Conservation (phyloP, 2,329 filamentous ascomycete species). For the Macroventuria anomochaeta region DNA sequence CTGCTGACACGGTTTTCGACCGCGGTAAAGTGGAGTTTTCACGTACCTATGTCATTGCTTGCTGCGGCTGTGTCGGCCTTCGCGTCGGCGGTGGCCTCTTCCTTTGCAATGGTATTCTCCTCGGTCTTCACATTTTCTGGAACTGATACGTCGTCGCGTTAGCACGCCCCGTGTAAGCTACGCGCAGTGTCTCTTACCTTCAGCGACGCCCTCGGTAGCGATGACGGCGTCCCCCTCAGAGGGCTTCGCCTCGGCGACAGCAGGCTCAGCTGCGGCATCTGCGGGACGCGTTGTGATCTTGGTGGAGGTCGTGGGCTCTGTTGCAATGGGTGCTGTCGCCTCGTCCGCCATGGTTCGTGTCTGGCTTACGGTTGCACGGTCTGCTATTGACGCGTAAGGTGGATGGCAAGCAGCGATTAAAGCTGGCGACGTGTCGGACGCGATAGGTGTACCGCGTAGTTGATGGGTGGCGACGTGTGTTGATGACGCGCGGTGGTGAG, state of each 20-base stretch:
- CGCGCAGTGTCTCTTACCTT: conserved; percentile 35
- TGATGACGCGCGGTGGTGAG: conserved; percentile 48
- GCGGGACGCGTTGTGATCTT: conserved; percentile 42
- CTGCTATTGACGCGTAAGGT: conserved; percentile 45
- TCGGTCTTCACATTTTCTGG: conserved; percentile 27
- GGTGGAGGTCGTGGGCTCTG: conserved; percentile 35
- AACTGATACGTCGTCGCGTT: conserved; percentile 29
- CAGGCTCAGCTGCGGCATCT: conserved; percentile 36
- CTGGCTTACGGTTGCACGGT: conserved; percentile 43
- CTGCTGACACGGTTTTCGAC: not conserved
- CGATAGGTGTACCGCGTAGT: conserved; percentile 35
- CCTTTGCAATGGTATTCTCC: conserved; percentile 23
- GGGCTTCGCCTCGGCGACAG: conserved; percentile 38
- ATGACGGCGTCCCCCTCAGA: conserved; percentile 36
- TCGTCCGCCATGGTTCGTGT: conserved; percentile 48
- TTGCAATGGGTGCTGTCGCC: conserved; percentile 34
- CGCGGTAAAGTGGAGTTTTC: not conserved
- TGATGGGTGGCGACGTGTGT: conserved; percentile 40
- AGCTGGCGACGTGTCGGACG: conserved; percentile 31
- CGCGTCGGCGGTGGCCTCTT: conserved; percentile 36
- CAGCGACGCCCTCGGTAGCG: conserved; percentile 35
- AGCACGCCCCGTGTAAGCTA: conserved; percentile 18
- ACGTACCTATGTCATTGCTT: conserved; percentile 37
- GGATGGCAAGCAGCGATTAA: conserved; percentile 40
- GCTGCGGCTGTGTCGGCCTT: conserved; percentile 30